Conservation (phyloP, 1,139 yeast species). For the Geotrichum citri-aurantii region DNA sequence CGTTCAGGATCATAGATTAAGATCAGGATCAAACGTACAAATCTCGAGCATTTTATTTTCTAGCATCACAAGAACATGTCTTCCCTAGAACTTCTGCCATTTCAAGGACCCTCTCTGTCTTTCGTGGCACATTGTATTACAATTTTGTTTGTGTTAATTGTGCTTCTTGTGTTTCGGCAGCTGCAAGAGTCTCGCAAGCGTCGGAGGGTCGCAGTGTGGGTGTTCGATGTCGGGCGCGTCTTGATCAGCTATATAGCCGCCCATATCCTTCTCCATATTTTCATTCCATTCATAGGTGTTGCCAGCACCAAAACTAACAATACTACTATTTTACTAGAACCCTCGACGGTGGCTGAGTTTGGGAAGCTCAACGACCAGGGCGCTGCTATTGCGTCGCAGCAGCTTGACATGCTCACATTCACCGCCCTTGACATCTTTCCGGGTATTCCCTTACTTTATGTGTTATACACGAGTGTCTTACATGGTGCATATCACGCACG, state of each 20-base stretch:
- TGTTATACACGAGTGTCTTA: conserved; percentile 14
- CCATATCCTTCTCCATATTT: conserved; percentile 9
- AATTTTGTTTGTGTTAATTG: not conserved
- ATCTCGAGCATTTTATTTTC: not conserved
- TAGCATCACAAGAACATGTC: not conserved
- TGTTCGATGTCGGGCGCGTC: conserved; percentile 16
- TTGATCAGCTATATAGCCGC: conserved; percentile 14
- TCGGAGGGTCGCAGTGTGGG: conserved; percentile 18
- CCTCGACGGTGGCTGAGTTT: not conserved
- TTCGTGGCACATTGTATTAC: conserved; percentile 6
- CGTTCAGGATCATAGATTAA: not conserved
- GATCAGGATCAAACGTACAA: not conserved
- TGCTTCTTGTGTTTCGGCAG: conserved; percentile 5
- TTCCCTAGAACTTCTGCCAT: not conserved
- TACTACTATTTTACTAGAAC: not conserved
- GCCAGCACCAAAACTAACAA: not conserved
- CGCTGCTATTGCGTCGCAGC: not conserved
- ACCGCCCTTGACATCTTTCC: conserved; percentile 20
- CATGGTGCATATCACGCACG: conserved; percentile 8
- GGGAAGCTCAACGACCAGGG: not conserved
- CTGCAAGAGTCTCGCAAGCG: conserved; percentile 9
- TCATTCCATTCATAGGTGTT: conserved; percentile 2
- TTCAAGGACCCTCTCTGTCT: not conserved
- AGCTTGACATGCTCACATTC: conserved; percentile 3
- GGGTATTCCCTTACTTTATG: conserved; percentile 18